Percentiles rank a stretch among this genome's conserved stretches.
phyloP scores from a whole-genome alignment of 148 eudicot species.

The Suaeda aralocaspica region DNA sequence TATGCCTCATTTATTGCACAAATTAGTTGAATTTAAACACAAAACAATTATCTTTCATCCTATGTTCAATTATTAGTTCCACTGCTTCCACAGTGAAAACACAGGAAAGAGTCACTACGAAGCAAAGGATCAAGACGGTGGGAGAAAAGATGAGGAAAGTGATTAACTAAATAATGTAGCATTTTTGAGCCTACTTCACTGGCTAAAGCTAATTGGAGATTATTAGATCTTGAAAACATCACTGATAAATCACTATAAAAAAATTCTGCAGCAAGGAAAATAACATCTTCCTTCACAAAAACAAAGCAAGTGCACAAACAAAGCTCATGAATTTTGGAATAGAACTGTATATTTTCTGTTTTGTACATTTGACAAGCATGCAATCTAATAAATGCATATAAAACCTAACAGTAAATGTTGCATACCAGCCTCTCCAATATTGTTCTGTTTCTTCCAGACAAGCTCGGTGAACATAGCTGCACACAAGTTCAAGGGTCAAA shows the following conservation, averaged over 20 bases:
- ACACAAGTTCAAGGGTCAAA: conserved; percentile 14
- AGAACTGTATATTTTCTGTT: background rate
- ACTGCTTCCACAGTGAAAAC: no score
- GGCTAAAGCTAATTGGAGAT: background rate
- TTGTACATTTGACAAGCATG: background rate
- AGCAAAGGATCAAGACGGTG: background rate
- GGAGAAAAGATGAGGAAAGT: background rate
- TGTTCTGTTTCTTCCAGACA: conserved; percentile 77
- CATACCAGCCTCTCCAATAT: conserved; percentile 95
- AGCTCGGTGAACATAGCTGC: conserved; percentile 78
- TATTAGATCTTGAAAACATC: background rate
- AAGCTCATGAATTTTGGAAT: background rate
- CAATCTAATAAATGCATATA: background rate
- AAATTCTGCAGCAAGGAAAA: background rate
- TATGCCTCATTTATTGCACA: no score
- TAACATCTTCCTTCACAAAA: background rate
- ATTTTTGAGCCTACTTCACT: background rate
- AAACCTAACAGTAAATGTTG: background rate
- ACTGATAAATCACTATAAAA: background rate
- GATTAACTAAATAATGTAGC: background rate
- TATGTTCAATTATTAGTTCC: no score
- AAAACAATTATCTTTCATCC: no score
- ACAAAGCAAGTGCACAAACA: background rate
- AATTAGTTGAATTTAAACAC: no score
- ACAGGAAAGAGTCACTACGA: background rate